Conservation (phyloP, 1,284 basidiomycete species). For the Gomphus sp. region DNA sequence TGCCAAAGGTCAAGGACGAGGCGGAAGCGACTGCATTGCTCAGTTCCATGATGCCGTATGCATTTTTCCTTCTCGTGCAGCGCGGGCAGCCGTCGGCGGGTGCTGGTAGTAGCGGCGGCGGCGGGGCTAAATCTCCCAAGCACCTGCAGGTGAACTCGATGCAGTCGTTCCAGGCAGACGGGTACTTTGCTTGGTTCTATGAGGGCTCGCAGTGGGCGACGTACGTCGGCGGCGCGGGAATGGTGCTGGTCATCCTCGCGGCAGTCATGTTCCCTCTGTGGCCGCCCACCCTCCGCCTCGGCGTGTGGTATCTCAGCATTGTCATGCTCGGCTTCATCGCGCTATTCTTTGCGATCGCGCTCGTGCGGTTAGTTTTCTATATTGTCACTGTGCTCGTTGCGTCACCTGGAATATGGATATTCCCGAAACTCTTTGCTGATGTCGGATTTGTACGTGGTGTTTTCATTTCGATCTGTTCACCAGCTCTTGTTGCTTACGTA, state of each 20-base stretch:
- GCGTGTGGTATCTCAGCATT: conserved; percentile 94
- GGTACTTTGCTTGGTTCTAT: conserved; percentile 96
- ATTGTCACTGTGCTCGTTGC: conserved; percentile 83
- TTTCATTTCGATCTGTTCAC: conserved; percentile 1
- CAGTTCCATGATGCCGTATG: conserved; percentile 68
- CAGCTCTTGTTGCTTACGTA: not conserved
- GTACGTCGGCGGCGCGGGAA: conserved; percentile 84
- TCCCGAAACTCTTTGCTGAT: conserved; percentile 96
- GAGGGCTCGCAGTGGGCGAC: conserved; percentile 91
- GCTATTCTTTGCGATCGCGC: conserved; percentile 86
- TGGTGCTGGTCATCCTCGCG: conserved; percentile 92
- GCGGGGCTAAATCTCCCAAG: conserved; percentile 69
- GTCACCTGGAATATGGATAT: conserved; percentile 96
- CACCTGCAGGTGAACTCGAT: conserved; percentile 72
- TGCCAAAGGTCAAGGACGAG: conserved; percentile 70
- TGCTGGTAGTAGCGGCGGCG: too few species aligned
- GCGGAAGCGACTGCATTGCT: conserved; percentile 69
- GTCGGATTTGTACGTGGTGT: conserved; percentile 83
- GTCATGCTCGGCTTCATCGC: conserved; percentile 84
- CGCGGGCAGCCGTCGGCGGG: conserved; percentile 47
- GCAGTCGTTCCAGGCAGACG: conserved; percentile 72
- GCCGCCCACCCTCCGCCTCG: conserved; percentile 89
- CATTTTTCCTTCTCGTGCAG: conserved; percentile 86
- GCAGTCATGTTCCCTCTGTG: conserved; percentile 99
- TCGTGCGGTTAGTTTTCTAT: conserved; percentile 91